Evolutionary conservation across 2,329 filamentous ascomycete species (phyloP), one percentile per base, ranked within the genome.

Genomic region (Calonectria ilicicola): DNA sequence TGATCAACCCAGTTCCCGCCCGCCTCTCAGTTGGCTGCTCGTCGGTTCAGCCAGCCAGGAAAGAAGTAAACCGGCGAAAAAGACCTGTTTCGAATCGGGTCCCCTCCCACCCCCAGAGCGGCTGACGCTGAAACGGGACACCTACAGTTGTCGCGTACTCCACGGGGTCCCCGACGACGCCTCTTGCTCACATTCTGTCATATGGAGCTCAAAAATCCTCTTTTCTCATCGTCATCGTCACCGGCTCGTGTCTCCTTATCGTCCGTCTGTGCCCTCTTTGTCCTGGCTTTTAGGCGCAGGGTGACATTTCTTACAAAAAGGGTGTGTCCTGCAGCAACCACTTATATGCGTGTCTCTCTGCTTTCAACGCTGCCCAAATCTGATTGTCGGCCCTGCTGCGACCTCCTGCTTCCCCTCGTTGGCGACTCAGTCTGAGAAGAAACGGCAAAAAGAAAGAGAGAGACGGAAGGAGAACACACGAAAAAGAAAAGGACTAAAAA

Each of bases 41-140:
- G 53, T 23, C 40, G 35, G 53, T 7, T 32, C 29, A 17, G 17
- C 14, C 42, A 44, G 19, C 32, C n/a, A 44, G 38, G 44, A 46
- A 46, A 44, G 26, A 56, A 56, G 44, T 38, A 38, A 21, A 60
- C 53, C 32, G 53, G 38, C 29, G 35, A 47, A 56, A 68, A 46
- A 67, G 51, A 56, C 66, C 66, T 63, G 21, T 53, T 49, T 40
- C 69, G 62, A 56, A 23, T 53, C 32, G 35, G 53, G 53, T 63
- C 69, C 63, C 26, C 56, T 67, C 66, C 69, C 19, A 46, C 63
- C 63, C 62, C 53, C 58, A 46, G 44, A 63, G 67, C 60, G 68
- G 62, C 68, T 66, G 62, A 70, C 49, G 49, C 69, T 67, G 56
- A 64, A 71, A 67, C 46, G 56, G 69, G 56, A 53, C 47, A 17